phyloP scores from a whole-genome alignment of 108 stramenopile species.

The Mayamaea pseudoterrestris region DNA sequence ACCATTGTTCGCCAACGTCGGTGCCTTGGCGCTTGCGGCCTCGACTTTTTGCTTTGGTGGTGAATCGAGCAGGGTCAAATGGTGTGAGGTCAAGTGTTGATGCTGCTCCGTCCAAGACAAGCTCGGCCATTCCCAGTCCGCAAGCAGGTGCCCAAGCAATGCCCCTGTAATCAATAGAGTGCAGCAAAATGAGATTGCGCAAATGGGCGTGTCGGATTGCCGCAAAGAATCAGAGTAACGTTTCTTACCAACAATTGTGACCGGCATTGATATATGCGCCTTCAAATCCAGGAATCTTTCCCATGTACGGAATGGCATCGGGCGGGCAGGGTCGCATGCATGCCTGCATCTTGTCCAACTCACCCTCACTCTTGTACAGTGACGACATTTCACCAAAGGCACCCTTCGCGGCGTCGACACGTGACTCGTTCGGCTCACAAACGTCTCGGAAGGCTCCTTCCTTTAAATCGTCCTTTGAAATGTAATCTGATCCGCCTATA shows the following conservation, averaged over 20 bases:
- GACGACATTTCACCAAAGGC: conserved; percentile 66
- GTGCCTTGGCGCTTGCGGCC: conserved; percentile 53
- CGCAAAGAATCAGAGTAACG: not conserved
- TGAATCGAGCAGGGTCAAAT: conserved; percentile 68
- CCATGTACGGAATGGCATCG: conserved; percentile 91
- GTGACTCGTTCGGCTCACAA: conserved; percentile 57
- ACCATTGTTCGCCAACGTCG: conserved; percentile 81
- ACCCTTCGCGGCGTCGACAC: conserved; percentile 67
- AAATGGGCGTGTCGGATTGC: not conserved
- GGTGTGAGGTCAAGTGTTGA: conserved; percentile 39
- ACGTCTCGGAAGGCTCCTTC: conserved; percentile 65
- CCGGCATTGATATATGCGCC: conserved; percentile 89
- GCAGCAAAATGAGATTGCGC: not conserved
- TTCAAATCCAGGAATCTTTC: conserved; percentile 56
- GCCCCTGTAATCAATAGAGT: conserved; percentile 19
- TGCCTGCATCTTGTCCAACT: conserved; percentile 36
- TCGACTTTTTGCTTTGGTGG: conserved; percentile 25
- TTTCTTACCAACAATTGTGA: conserved; percentile 87
- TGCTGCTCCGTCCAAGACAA: conserved; percentile 66
- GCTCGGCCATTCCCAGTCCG: conserved; percentile 79
- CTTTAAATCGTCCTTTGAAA: conserved; percentile 64
- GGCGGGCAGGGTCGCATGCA: conserved; percentile 76
- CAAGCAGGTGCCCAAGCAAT: conserved; percentile 94
- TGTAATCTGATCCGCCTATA: conserved; percentile 89
- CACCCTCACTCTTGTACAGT: conserved; percentile 37